phyloP scores from a whole-genome alignment of 106 monocot genomes.

The Iris macrosiphon region DNA sequence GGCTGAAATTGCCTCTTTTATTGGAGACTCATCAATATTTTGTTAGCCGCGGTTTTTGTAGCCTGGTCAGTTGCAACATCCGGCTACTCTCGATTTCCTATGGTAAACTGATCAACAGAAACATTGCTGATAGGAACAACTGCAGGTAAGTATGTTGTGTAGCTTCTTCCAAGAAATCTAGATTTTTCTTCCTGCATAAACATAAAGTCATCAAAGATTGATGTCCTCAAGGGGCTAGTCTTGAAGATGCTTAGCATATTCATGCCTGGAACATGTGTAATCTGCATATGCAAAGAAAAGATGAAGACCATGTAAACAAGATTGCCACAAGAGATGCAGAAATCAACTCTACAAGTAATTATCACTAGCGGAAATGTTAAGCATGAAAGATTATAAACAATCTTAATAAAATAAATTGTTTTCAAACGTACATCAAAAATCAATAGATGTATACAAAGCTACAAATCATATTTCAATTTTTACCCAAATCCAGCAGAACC shows the following conservation, averaged over 20 bases:
- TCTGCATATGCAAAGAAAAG: slow-evolving; percentile 42
- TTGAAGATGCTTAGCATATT: slow-evolving; percentile 73
- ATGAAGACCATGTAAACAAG: too few relatives aligned
- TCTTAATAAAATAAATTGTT: too few relatives aligned
- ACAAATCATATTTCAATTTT: too few relatives aligned
- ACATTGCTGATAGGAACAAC: slow-evolving; percentile 9
- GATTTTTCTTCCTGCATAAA: slow-evolving; percentile 60
- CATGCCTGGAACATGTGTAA: slow-evolving; percentile 50
- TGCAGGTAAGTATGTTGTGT: slow-evolving; percentile 17
- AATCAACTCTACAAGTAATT: background rate
- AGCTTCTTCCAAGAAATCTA: slow-evolving; percentile 31
- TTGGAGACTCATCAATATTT: background rate
- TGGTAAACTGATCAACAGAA: background rate
- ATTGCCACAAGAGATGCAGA: too few relatives aligned
- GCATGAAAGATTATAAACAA: too few relatives aligned
- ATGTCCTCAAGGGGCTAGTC: slow-evolving; percentile 38
- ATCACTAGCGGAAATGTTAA: background rate
- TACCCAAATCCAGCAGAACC: too few relatives aligned
- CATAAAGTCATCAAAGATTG: slow-evolving; percentile 74
- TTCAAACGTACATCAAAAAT: too few relatives aligned
- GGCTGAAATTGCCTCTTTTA: background rate
- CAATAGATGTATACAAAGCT: too few relatives aligned
- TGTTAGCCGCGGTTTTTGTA: slow-evolving; percentile 1
- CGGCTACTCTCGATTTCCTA: background rate
- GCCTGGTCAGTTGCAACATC: background rate